Percentiles rank a stretch among this genome's conserved stretches.
Conservation (phyloP, 2,329 filamentous ascomycete species). For the Cadophora gregata region DNA sequence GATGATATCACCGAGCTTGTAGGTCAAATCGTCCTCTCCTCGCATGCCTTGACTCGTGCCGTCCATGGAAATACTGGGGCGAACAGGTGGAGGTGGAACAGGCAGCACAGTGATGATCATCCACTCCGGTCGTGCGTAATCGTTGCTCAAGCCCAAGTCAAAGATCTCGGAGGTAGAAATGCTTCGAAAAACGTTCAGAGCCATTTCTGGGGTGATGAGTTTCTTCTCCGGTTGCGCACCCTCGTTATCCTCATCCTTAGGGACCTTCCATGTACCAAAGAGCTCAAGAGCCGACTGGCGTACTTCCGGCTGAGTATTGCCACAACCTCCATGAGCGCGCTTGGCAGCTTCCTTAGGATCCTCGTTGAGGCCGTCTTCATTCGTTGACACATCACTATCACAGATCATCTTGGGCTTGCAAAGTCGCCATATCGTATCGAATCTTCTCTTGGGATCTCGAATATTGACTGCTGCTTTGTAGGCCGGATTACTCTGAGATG, state of each 20-base stretch:
- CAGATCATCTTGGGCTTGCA: constrained; percentile 90
- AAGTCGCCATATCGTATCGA: constrained; percentile 88
- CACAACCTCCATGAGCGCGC: constrained; percentile 83
- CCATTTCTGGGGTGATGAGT: constrained; percentile 81
- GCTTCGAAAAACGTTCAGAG: constrained; percentile 83
- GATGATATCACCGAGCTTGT: constrained; percentile 98
- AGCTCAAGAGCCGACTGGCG: constrained; percentile 86
- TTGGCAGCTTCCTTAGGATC: constrained; percentile 59
- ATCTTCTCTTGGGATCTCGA: constrained; percentile 92
- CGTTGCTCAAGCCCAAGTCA: constrained; percentile 89
- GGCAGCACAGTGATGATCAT: constrained; percentile 96
- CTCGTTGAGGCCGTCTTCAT: constrained; percentile 71
- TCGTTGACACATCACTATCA: constrained; percentile 74
- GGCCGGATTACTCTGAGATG: constrained; percentile 77
- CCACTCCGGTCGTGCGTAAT: constrained; percentile 97
- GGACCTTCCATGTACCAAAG: constrained; percentile 73
- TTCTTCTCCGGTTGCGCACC: constrained; percentile 78
- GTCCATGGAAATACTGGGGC: constrained; percentile 96
- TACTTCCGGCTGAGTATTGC: constrained; percentile 87
- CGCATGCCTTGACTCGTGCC: constrained; percentile 90
- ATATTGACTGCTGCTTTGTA: constrained; percentile 82
- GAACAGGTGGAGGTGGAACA: constrained; percentile 92
- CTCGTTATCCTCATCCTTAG: constrained; percentile 75
- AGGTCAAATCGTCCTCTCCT: constrained; percentile 98
- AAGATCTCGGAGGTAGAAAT: constrained; percentile 82